These are phyloP conservation scores for Laetiporus sulphureus DNA, from an alignment of 1,284 basidiomycete genomes.

Conservation along the genomic window DNA sequence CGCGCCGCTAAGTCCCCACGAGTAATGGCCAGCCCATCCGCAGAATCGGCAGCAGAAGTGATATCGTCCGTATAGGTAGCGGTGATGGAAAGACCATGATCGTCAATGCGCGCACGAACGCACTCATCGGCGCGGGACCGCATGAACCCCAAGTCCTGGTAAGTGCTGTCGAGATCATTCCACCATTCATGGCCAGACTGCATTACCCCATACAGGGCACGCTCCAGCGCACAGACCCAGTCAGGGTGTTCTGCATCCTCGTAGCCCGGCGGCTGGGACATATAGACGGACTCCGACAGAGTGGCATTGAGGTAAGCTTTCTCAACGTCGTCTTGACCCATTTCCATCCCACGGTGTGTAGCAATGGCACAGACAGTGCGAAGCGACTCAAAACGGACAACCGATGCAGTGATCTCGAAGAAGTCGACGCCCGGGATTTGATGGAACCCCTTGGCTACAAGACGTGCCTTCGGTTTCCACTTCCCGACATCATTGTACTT, in stretches of 20 bases:
- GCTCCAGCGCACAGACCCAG: constrained; percentile 12
- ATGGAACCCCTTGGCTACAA: too few relatives aligned
- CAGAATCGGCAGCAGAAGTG: constrained; percentile 15
- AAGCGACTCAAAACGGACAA: too few relatives aligned
- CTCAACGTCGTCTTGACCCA: too few relatives aligned
- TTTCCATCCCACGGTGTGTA: too few relatives aligned
- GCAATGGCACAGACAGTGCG: too few relatives aligned
- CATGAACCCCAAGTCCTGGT: constrained; percentile 18
- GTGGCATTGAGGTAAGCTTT: constrained; percentile 37
- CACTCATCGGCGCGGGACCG: constrained; percentile 21
- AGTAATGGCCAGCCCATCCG: constrained; percentile 10
- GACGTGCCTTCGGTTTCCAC: too few relatives aligned
- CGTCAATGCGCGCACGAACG: constrained; percentile 20
- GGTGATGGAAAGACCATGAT: constrained; percentile 18
- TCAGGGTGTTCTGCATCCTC: constrained; percentile 16
- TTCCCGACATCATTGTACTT: too few relatives aligned
- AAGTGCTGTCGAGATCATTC: constrained; percentile 13
- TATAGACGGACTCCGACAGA: constrained; percentile 34
- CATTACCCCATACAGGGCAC: constrained; percentile 25
- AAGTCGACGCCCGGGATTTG: too few relatives aligned
- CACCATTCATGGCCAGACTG: constrained; percentile 25
- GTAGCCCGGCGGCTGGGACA: constrained; percentile 31
- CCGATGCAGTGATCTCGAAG: too few relatives aligned
- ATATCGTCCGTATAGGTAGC: constrained; percentile 30
- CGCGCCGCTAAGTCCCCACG: constrained; percentile 19